Conservation (phyloP, 2,329 filamentous ascomycete species). For the Aspergillus sp. region DNA sequence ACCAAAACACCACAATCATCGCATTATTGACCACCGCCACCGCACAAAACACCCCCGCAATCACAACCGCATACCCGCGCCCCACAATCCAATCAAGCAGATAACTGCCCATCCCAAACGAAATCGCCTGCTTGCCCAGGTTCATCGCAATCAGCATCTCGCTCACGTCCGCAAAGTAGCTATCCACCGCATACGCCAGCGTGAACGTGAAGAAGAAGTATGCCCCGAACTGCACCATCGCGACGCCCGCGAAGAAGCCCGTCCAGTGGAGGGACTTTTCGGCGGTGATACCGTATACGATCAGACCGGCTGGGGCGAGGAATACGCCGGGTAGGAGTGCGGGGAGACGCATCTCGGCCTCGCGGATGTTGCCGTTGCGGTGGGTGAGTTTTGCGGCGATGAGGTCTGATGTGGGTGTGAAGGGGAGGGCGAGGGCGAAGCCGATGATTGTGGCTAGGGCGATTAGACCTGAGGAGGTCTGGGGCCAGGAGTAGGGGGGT, state of each 20-base stretch:
- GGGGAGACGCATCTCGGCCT: slow-evolving; percentile 40
- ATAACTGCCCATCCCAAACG: slow-evolving; percentile 53
- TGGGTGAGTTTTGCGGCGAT: slow-evolving; percentile 40
- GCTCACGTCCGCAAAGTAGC: slow-evolving; percentile 58
- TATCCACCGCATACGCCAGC: slow-evolving; percentile 62
- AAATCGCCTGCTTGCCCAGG: slow-evolving; percentile 57
- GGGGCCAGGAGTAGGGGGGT: slow-evolving; percentile 49
- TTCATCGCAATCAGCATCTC: slow-evolving; percentile 64
- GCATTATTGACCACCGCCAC: slow-evolving; percentile 54
- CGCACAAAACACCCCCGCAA: slow-evolving; percentile 51
- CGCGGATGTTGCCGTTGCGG: slow-evolving; percentile 39
- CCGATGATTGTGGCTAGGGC: slow-evolving; percentile 41
- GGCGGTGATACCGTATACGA: slow-evolving; percentile 34
- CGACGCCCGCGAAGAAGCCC: slow-evolving; percentile 51
- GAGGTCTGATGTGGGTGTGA: slow-evolving; percentile 43
- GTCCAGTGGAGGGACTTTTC: slow-evolving; percentile 34
- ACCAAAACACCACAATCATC: slow-evolving; percentile 50
- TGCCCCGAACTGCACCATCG: slow-evolving; percentile 49
- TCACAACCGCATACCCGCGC: slow-evolving; percentile 53
- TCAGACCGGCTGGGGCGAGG: slow-evolving; percentile 30
- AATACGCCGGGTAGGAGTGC: slow-evolving; percentile 26
- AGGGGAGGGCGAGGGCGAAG: slow-evolving; percentile 45
- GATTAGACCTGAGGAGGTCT: slow-evolving; percentile 48
- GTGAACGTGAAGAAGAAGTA: slow-evolving; percentile 61
- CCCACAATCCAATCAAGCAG: slow-evolving; percentile 53